Percentiles rank a stretch among this genome's conserved stretches.
Conservation (phyloP, 73 alveolate species). For the Breviolum minutum region DNA sequence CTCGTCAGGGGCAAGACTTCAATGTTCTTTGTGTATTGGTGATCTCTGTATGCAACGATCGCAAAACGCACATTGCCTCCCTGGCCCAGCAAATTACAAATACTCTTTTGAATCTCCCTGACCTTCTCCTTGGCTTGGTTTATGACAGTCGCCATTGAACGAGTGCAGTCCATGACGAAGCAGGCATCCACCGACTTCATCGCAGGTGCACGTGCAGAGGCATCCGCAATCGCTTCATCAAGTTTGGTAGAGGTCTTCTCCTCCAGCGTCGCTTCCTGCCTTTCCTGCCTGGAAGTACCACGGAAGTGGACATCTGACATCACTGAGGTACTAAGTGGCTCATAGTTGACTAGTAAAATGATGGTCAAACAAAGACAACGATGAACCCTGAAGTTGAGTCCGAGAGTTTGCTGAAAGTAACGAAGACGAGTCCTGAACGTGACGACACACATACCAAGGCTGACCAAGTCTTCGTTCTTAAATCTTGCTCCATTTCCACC, state of each 20-base stretch:
- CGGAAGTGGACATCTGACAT: no score
- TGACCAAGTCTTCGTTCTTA: no score
- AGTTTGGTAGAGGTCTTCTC: background rate
- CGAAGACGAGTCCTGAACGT: no score
- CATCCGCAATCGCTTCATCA: constrained; percentile 11
- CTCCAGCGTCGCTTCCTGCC: background rate
- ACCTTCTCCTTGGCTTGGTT: background rate
- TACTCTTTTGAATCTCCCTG: background rate
- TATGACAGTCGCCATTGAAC: background rate
- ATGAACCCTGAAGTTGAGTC: no score
- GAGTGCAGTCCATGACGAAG: constrained; percentile 47
- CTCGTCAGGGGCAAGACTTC: background rate
- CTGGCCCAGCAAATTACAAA: background rate
- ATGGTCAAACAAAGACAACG: no score
- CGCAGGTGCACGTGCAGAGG: background rate
- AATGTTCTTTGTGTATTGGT: background rate
- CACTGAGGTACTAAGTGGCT: no score
- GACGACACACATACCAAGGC: no score
- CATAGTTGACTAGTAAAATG: no score
- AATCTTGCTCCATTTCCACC: no score
- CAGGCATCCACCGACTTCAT: background rate
- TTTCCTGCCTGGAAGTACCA: background rate
- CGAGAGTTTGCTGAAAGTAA: no score
- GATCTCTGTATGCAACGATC: constrained; percentile 34
- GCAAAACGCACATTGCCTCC: constrained; percentile 54